Evolutionary conservation across 305 asterid genomes (phyloP), one percentile per base, ranked within the genome.

Genomic region (Rubia balearica): DNA sequence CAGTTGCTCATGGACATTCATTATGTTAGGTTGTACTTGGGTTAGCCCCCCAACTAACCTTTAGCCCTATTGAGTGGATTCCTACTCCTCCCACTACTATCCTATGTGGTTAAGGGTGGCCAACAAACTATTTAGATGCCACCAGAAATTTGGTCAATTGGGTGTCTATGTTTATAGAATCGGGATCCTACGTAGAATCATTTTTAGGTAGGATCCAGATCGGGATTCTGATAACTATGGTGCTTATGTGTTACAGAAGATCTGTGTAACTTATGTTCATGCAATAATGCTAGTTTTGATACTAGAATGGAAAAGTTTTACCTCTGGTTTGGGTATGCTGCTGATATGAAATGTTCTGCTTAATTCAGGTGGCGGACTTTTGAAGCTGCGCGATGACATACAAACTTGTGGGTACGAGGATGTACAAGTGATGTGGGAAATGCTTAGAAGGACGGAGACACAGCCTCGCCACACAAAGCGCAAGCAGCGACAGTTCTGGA

Each of bases 351-450:
- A 2, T 19, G 11, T 67, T 75, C 51, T 57, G 70, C 71, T 75
- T 66, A 73, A 36, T 77, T 65, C 76, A 91, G 96, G 90, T 19
- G 90, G 64, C 0, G 92, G 91, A 51, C 92, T 89, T 73, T 76
- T 89, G 89, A 91, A 91, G 69, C 96, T 92, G 4, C 92, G 67
- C 6, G 88, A 91, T 11, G 97, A 94, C 77, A 89, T 94, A 69
- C 91, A 92, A 73, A 90, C 96, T 0, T 92, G 96, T 76, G 98
- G 95, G 7, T 94, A 94, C 53, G 91, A 89, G 85, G 98, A 94
- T 70, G 96, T 91, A 74, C 96, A 85, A 65, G 90, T 91, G 60
- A 94, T 94, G 98, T 94, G 98, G 98, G 96, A 94, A 73, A 94
- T 94, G 96, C 80, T 91, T 69, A 85, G 81, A 7, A 65, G 81